Percentiles rank a stretch among this genome's conserved stretches.
These are phyloP conservation scores for Colletotrichum tabaci DNA, from an alignment of 2,329 filamentous ascomycete genomes.

Conservation along the genomic window DNA sequence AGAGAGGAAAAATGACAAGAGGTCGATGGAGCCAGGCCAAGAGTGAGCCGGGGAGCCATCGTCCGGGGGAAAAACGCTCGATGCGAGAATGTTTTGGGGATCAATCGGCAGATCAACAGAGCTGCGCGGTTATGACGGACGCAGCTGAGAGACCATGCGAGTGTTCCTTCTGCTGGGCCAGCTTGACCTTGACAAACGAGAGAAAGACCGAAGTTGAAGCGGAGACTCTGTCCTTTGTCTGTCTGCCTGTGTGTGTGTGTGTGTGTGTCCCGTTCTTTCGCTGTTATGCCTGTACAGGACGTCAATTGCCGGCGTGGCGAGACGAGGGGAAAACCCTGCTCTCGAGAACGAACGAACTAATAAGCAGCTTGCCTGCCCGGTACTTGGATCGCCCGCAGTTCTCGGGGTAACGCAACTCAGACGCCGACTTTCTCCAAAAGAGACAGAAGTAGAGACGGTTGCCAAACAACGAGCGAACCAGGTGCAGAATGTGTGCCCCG, in stretches of 20 bases:
- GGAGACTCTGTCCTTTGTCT: too few species aligned
- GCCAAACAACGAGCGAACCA: slow-evolving; percentile 14
- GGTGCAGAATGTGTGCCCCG: slow-evolving; percentile 2
- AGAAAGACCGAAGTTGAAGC: not conserved
- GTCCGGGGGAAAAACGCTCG: not conserved
- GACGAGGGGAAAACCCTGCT: not conserved
- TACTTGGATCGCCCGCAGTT: not conserved
- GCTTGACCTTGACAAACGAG: not conserved
- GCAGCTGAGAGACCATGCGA: slow-evolving; percentile 19
- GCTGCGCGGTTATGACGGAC: slow-evolving; percentile 1
- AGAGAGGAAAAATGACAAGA: not conserved
- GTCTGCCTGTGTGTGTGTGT: not conserved
- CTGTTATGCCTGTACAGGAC: not conserved
- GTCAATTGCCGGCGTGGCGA: not conserved
- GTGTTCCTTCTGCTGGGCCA: not conserved
- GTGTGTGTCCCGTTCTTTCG: too few species aligned
- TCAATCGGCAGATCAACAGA: slow-evolving; percentile 15
- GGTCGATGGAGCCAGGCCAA: not conserved
- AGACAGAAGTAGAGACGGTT: not conserved
- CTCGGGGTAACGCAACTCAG: not conserved
- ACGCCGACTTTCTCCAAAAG: not conserved
- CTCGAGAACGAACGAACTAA: not conserved
- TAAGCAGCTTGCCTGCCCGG: too few species aligned
- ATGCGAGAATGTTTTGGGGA: slow-evolving; percentile 8
- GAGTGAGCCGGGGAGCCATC: slow-evolving; percentile 10